Evolutionary conservation across 345 rosid genomes (phyloP), one percentile per base, ranked within the genome.

Genomic region (Camelina neglecta): DNA sequence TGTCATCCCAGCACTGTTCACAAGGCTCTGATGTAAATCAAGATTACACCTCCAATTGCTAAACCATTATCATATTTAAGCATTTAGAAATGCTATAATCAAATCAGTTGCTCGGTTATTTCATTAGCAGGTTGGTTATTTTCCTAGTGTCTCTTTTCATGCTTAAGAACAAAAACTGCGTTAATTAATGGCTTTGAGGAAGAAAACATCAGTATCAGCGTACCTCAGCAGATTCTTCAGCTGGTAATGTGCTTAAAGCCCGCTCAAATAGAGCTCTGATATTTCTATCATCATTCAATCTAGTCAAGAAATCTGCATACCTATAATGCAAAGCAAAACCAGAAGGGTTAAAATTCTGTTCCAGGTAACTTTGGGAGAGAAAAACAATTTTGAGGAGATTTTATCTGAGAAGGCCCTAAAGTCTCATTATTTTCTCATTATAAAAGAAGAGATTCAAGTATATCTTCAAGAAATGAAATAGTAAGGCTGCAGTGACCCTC

Each of bases 181-280:
- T 24, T 47, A 38, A 11, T 31, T 3, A 58, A 59, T 29, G 23
- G 39, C 41, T 58, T 23, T 48, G 67, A 41, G 54, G 57, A 54
- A 65, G 23, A 2, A 67, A 42, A 60, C 58, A 53, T 53, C 73
- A 23, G 26, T 60, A 44, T 56, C 18, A 77, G 49, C 68, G n/a
- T 76, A 93, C 98, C 97, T 94, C 98, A 82, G 83, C 78, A 71
- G 98, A 94, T 59, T 84, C 86, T 76, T 90, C 98, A 10, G 87
- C 80, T 58, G 97, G 96, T 61, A 94, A 83, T 26, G 97, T 86
- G 81, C 96, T 92, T 72, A 92, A 85, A 47, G 98, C 97, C 42
- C 98, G 82, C 82, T 94, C 98, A 85, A 92, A 94, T 65, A 94
- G 78, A 77, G 98, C 98, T 31, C 97, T 83, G 67, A 92, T 94